Base-by-base conservation (phyloP, 352 stramenopile genomes). In the Halophytophthora batemanensis region DNA sequence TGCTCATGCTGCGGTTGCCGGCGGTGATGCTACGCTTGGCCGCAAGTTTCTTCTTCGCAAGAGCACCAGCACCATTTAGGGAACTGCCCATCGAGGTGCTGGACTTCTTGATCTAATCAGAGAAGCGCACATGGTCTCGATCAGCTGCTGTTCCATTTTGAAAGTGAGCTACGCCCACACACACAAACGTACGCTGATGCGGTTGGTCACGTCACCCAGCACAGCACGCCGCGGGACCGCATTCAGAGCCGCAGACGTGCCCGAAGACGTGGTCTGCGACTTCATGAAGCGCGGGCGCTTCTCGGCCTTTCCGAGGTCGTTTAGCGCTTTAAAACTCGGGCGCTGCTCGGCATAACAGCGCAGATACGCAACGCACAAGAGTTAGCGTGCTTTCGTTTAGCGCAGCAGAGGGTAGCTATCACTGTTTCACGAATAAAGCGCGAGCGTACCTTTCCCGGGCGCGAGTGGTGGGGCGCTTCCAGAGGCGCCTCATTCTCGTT, bases 401-500 rank as follows among this genome's bases (percentile, higher is more conserved):
- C 25, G 8, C 25, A 4, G 4, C 38, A 61, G 22, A 49, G 13
- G 36, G 43, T 14, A 58, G 40, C 51, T 15, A 8, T 33, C 22
- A 33, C 11, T n/a, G 25, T 14, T 4, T 38, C 23, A 4, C 47
- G 13, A 17, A 43, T 21, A 15, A 64, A 18, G 23, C 17, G 14
- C 42, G 22, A 18, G 1, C 60, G 59, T 21, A 82, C 67, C 71
- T 88, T 91, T 59, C 64, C 63, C 18, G 64, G 64, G 23, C 71
- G 77, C 35, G 68, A 67, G 1, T 47, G 3, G 33, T 54, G 63
- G 23, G 48, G 43, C 12, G 57, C 51, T 52, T 79, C 67, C 23
- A 69, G 40, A 6, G 77, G 80, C 53, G 65, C 37, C 31, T 88
- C 77, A 52, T 91, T 91, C 61, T 91, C 80, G 46, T 91, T 89